These are phyloP conservation scores for Uncinocarpus reesii DNA, from an alignment of 2,329 filamentous ascomycete species.

Conservation along the genomic window DNA sequence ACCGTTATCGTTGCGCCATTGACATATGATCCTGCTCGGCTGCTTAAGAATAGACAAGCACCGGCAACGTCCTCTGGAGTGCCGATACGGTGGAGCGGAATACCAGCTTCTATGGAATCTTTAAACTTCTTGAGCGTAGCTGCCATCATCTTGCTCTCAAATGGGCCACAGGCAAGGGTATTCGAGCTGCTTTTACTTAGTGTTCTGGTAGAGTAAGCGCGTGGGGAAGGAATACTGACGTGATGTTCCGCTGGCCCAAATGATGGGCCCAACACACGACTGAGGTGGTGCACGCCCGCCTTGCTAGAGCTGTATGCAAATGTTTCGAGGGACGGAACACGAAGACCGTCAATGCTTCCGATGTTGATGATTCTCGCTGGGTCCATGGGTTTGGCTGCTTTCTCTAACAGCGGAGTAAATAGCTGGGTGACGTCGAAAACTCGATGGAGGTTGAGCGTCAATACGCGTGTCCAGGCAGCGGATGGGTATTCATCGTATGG, in stretches of 20 bases:
- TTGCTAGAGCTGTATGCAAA: slow-evolving; percentile 46
- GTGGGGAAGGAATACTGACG: slow-evolving; percentile 33
- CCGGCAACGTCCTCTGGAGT: slow-evolving; percentile 59
- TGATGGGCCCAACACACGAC: slow-evolving; percentile 43
- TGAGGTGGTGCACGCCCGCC: slow-evolving; percentile 45
- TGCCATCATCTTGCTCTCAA: slow-evolving; percentile 47
- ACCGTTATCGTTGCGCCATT: slow-evolving; percentile 56
- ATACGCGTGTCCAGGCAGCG: slow-evolving; percentile 48
- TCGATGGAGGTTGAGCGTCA: slow-evolving; percentile 46
- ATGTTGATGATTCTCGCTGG: slow-evolving; percentile 46
- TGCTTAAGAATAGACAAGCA: slow-evolving; percentile 59
- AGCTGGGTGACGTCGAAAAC: slow-evolving; percentile 42
- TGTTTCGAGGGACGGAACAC: slow-evolving; percentile 43
- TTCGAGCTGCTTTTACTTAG: slow-evolving; percentile 44
- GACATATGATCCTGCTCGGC: slow-evolving; percentile 55
- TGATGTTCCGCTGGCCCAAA: slow-evolving; percentile 44
- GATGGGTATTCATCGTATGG: slow-evolving; percentile 50
- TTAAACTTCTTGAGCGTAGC: slow-evolving; percentile 43
- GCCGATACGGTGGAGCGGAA: slow-evolving; percentile 59
- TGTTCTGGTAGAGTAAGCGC: background rate
- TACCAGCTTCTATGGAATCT: slow-evolving; percentile 43
- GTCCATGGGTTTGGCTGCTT: slow-evolving; percentile 35
- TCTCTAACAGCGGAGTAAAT: slow-evolving; percentile 40
- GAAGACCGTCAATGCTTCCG: slow-evolving; percentile 45
- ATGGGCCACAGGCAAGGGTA: slow-evolving; percentile 60